Base-by-base conservation (phyloP, 305 asterid species). In the Fraxinus nigra region DNA sequence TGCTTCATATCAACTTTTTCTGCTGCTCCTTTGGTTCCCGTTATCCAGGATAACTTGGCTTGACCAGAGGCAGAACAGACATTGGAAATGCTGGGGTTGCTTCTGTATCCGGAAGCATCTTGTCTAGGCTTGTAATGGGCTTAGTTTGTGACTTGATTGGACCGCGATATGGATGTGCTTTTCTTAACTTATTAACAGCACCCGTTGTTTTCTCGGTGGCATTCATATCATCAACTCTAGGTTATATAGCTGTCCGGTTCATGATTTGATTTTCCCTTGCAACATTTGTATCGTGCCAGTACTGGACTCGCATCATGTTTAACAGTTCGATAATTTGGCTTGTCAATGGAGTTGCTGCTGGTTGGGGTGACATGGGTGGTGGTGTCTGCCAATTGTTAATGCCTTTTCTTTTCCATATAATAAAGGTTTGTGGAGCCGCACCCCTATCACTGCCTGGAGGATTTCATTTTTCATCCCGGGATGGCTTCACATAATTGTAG, bases 321-420 rank as follows among this genome's bases (percentile, higher is more conserved):
- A 88, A 85, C 5, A 54, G 85, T 13, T 77, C 84, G 4, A 89
- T 89, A 3, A 83, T 89, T 6, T 90, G 91, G 8, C 75, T 78
- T 0, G 92, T 83, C 2, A 89, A 87, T 0, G 92, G 91, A 13
- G 83, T 84, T 3, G 89, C 90, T 0, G 92, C 89, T 0, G 90
- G 92, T 0, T 89, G 92, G 92, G 92, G 92, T 28, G 82, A 87
- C 7, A 87, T 87, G 88, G 90, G 92, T 0, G 90, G 92, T 0
- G 89, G 92, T 2, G 88, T 84, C 0, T 87, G 90, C 0, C 92
- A 89, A 9, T 83, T 88, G 20, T 8, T 88, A 1, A 88, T 89
- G 92, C 91, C 91, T 34, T 34, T 34, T 34, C 37, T 34, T 34
- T 34, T 34, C 37, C 37, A 34, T 34, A 34, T 34, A 34, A 34